A percentile compares a stretch with the other conserved stretches of the same genome.
Evolutionary conservation across 257 asterid genomes (phyloP).

Genomic region (Coffea canephora): DNA sequence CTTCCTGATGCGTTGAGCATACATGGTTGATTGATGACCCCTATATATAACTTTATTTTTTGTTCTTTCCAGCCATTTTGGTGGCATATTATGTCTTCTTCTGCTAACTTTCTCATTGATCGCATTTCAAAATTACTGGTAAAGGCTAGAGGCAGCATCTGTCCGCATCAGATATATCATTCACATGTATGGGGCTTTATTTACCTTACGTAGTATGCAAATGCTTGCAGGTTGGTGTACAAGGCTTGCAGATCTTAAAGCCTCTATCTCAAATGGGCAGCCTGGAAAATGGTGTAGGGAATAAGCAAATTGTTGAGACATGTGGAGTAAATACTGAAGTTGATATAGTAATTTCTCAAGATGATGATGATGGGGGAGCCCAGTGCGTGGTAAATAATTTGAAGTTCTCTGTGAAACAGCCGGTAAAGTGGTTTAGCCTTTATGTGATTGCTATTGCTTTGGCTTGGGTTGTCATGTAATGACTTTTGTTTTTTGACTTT

Average conservation of each 20-base stretch:
- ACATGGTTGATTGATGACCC: not conserved
- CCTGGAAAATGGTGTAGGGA: conserved; percentile 42
- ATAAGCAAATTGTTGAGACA: conserved; percentile 40
- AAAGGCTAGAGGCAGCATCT: not conserved
- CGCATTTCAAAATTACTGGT: not conserved
- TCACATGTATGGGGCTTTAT: not conserved
- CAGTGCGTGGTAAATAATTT: conserved; percentile 75
- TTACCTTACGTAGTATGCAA: conserved; percentile 8
- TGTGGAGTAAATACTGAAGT: conserved; percentile 66
- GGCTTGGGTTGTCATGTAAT: conserved; percentile 15
- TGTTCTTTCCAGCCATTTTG: not conserved
- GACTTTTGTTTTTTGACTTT: conserved; percentile 1
- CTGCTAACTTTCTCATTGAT: conserved; percentile 1
- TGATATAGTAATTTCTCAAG: conserved; percentile 68
- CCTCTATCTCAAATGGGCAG: conserved; percentile 45
- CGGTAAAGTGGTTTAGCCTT: conserved; percentile 48
- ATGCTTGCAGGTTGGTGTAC: conserved; percentile 77
- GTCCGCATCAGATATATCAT: not conserved
- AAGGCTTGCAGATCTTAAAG: conserved; percentile 78
- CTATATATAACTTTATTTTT: not conserved
- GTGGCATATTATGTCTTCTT: not conserved
- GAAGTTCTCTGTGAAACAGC: conserved; percentile 81
- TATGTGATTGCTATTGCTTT: conserved; percentile 2
- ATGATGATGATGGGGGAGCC: conserved; percentile 40
- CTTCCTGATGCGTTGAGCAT: not conserved